Conservation (phyloP, 306 rosid genomes). For the Begonia masoniana region DNA sequence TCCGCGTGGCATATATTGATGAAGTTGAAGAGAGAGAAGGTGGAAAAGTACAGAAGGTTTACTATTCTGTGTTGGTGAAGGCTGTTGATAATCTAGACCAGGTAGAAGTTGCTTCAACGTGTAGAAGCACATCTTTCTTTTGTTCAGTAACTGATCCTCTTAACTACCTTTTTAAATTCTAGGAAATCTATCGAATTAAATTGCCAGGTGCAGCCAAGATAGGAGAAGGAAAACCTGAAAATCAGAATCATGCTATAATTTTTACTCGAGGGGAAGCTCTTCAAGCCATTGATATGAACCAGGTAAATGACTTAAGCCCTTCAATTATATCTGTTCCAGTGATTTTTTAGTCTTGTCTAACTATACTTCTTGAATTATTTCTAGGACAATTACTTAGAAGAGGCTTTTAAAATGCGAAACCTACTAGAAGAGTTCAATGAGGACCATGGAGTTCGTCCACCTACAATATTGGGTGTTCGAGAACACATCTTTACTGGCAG, state of each 20-base stretch:
- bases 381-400: conserved; percentile 96
- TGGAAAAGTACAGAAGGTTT: conserved; percentile 76
- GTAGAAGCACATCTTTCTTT: conserved; percentile 4
- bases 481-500: conserved; percentile 98
- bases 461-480: conserved; percentile 92
- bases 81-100: conserved; percentile 86
- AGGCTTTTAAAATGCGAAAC: conserved; percentile 95
- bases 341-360: conserved; percentile 16
- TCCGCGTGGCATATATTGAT: conserved; percentile 96
- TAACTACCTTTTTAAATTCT: conserved; percentile 12
- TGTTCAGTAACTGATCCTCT: conserved; percentile 9
- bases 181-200: conserved; percentile 93
- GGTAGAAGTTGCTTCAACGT: conserved; percentile 31
- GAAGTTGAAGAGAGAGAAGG: conserved; percentile 92
- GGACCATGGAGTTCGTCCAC: conserved; percentile 93
- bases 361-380: conserved; percentile 19
- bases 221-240: conserved; percentile 99
- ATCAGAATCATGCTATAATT: conserved; percentile 90
- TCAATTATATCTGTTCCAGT: conserved; percentile 10
- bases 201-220: conserved; percentile 80
- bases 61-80: conserved; percentile 85
- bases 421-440: conserved; percentile 91
- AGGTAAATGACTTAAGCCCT: conserved; percentile 32
- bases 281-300: conserved; percentile 97
- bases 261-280: conserved; percentile 98